Evolutionary conservation across 2,329 filamentous ascomycete species (phyloP).

Genomic region (Sporothrix variecibatus): DNA sequence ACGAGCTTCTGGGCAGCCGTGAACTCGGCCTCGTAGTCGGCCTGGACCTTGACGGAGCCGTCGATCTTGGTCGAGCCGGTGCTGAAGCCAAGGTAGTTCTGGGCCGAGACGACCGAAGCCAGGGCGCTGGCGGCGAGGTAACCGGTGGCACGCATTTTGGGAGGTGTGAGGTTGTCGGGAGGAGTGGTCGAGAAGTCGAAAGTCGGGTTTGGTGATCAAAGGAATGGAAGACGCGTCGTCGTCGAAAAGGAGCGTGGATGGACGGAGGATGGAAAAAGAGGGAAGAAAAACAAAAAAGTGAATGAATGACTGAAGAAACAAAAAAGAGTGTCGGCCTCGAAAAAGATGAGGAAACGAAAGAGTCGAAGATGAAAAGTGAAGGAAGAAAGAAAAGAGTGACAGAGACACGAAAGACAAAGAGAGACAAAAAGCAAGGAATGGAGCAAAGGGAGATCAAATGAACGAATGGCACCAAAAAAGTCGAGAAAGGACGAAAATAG

Average conservation of each 20-base stretch:
- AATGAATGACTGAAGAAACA: background rate
- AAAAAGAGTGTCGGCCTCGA: slow-evolving; percentile 14
- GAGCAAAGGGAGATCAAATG: slow-evolving; percentile 6
- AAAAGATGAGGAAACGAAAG: background rate
- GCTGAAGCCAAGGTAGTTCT: slow-evolving; percentile 59
- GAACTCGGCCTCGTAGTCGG: slow-evolving; percentile 67
- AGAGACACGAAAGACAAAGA: background rate
- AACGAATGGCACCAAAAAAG: background rate
- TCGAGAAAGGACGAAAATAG: slow-evolving; percentile 4
- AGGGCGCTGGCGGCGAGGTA: slow-evolving; percentile 44
- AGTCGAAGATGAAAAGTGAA: background rate
- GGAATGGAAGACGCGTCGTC: slow-evolving; percentile 1
- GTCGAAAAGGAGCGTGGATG: slow-evolving; percentile 16
- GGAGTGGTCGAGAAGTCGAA: background rate
- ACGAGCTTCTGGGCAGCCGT: slow-evolving; percentile 62
- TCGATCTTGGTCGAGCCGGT: slow-evolving; percentile 50
- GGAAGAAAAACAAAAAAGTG: background rate
- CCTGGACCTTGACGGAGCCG: slow-evolving; percentile 54
- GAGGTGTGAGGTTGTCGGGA: background rate
- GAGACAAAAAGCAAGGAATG: background rate
- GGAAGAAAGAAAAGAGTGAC: background rate
- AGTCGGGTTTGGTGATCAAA: background rate
- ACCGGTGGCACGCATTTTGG: slow-evolving; percentile 46
- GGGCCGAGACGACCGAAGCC: slow-evolving; percentile 43
- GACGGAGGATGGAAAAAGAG: background rate